These are phyloP conservation scores for Coemansia sp. DNA, from an alignment of 371 early-diverging fungal species.

Conservation along the genomic window DNA sequence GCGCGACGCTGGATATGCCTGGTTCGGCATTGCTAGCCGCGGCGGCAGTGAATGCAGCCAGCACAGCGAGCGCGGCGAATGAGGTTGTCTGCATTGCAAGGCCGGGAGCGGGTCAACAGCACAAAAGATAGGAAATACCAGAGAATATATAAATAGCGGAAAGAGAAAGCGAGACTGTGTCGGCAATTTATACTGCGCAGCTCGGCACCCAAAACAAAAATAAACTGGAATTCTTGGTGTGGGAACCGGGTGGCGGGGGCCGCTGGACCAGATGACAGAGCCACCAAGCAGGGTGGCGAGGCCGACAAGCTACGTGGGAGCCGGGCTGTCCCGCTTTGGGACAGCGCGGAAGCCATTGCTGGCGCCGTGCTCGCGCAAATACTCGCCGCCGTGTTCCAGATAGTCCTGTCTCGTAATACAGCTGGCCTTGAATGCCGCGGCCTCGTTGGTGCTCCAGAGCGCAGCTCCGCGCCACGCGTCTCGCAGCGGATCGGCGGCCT, in stretches of 20 bases:
- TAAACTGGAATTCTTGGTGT: not conserved
- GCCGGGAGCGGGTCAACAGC: too few relatives aligned
- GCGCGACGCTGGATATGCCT: conserved; percentile 3
- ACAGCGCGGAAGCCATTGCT: conserved; percentile 56
- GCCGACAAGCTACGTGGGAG: not conserved
- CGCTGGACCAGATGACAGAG: too few relatives aligned
- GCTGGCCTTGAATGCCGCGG: conserved; percentile 47
- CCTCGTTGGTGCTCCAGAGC: conserved; percentile 53
- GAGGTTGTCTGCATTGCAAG: conserved; percentile 1
- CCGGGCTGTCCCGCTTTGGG: conserved; percentile 3
- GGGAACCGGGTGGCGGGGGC: not conserved
- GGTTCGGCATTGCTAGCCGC: conserved; percentile 6
- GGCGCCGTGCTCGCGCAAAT: conserved; percentile 77
- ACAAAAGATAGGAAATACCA: not conserved
- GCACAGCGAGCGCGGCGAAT: not conserved
- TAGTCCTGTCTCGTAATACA: conserved; percentile 69
- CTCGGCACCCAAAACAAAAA: not conserved
- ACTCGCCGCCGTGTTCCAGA: conserved; percentile 80
- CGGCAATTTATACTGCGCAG: too few relatives aligned
- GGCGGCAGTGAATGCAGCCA: conserved; percentile 10
- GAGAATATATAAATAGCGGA: not conserved
- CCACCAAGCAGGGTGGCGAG: not conserved
- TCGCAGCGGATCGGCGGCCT: conserved; percentile 67
- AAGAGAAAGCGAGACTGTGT: not conserved
- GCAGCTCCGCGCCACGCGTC: conserved; percentile 91